These are phyloP conservation scores for Glycyrrhiza uralensis DNA, from an alignment of 306 rosid species.

Conservation along the genomic window DNA sequence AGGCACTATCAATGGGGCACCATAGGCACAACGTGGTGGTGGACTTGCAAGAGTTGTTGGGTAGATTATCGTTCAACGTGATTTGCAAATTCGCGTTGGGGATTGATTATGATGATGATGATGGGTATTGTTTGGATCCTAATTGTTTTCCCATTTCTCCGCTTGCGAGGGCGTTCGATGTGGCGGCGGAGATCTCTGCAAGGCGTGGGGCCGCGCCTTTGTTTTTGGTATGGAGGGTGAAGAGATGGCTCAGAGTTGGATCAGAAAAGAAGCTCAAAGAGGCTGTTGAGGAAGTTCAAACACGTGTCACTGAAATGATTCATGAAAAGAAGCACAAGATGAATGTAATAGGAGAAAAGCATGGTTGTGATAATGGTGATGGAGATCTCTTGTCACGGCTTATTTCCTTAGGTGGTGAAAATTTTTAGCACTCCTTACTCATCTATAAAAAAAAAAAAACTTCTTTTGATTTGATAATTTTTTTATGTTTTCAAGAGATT, in stretches of 20 bases:
- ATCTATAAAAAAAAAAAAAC: too few relatives aligned
- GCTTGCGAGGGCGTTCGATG: constrained; percentile 55
- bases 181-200: constrained; percentile 71
- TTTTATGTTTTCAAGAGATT: too few relatives aligned
- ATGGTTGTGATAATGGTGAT: neutral
- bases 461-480: too few relatives aligned
- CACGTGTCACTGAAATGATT: constrained; percentile 50
- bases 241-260: constrained; percentile 73
- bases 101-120: constrained; percentile 25
- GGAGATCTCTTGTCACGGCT: constrained; percentile 71
- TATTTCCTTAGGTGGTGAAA: constrained; percentile 34
- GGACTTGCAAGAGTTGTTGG: constrained; percentile 71
- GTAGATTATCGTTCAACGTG: constrained; percentile 63
- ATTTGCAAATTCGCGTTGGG: constrained; percentile 64
- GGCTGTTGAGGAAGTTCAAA: constrained; percentile 56
- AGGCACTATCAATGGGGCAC: constrained; percentile 13
- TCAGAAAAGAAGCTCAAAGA: constrained; percentile 56
- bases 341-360: neutral
- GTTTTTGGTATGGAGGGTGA: constrained; percentile 66
- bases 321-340: constrained; percentile 36
- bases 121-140: constrained; percentile 55
- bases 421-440: neutral
- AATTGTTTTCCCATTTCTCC: constrained; percentile 30
- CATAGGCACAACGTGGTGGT: constrained; percentile 28
- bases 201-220: constrained; percentile 69